Evolutionary conservation across 768 basidiomycete species (phyloP), one percentile per base, ranked within the genome.

Genomic region (Bullera alba): DNA sequence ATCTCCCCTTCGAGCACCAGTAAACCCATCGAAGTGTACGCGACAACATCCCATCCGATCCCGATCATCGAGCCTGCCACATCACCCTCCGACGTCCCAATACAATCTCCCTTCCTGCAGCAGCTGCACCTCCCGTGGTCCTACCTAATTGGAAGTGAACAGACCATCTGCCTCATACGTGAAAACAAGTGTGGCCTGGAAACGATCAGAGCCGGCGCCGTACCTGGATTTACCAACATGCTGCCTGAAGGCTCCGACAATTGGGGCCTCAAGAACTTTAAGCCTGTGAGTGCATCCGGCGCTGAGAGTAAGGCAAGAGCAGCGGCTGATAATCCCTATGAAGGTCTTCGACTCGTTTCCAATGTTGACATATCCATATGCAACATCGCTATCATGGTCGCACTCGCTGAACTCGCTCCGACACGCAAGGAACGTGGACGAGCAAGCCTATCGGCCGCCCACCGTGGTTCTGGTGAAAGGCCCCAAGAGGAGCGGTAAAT

Each of bases 401-500:
- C 7, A 60, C 56, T 48, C 74, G 70, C 7, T 79, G 74, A 36
- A 41, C 58, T 14, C 58, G 75, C 34, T 77, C 4, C 76, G 58
- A 70, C 1, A 46, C 28, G 8, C 50, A n/a, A n/a, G n/a, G n/a
- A n/a, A n/a, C n/a, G n/a, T n/a, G n/a, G n/a, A n/a, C n/a, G n/a
- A 15, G 41, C 46, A 4, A 34, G n/a, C 43, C 5, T 7, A 5
- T 27, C 41, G 5, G 22, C 32, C 34, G 19, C 34, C 22, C 29
- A 47, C 74, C 0, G 73, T 84, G 0, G 83, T 77, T 53, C 64
- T 95, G 2, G 78, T 97, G 19, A 87, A 83, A 63, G 93, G 93
- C 0, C 80, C 86, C 0, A 92, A 87, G 71, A 83, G 86, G 43
- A 78, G 81, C 6, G 92, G 93, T 0, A 99, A 99, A 71, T 93